phyloP scores from a whole-genome alignment of 768 basidiomycete genomes.

The Boletus pseudo-olivaceus region DNA sequence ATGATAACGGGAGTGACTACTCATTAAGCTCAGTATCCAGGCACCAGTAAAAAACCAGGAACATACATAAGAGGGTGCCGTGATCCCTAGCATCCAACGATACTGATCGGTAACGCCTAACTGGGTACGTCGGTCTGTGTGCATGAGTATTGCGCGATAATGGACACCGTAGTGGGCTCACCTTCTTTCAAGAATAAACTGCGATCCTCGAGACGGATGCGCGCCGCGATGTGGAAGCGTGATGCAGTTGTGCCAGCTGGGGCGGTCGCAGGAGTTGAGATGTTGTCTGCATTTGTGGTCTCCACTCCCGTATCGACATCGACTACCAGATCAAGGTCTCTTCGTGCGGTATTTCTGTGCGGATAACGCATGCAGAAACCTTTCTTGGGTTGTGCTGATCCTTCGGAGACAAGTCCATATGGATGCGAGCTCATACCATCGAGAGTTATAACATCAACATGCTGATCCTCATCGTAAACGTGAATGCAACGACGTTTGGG shows the following conservation, averaged over 20 bases:
- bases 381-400: constrained; percentile 2
- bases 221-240: constrained; percentile 46
- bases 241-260: constrained; percentile 23
- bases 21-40: neutral
- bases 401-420: neutral
- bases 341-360: constrained; percentile 42
- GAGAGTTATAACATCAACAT: constrained; percentile 32
- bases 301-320: constrained; percentile 2
- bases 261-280: neutral
- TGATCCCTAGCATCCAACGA: constrained; percentile 44
- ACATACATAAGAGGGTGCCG: constrained; percentile 48
- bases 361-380: constrained; percentile 38
- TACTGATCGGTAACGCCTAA: constrained; percentile 35
- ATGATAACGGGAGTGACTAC: constrained; percentile 29
- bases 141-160: constrained; percentile 6
- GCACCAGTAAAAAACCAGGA: neutral
- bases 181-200: constrained; percentile 44
- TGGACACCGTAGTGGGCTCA: constrained; percentile 15
- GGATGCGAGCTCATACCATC: constrained; percentile 3
- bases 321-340: constrained; percentile 31
- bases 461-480: constrained; percentile 31
- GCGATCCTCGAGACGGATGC: constrained; percentile 41
- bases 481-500: constrained; percentile 42
- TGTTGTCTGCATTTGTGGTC: neutral
- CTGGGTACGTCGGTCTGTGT: constrained; percentile 33